Conservation (phyloP, 352 stramenopile species). For the Phytophthora capsici region DNA sequence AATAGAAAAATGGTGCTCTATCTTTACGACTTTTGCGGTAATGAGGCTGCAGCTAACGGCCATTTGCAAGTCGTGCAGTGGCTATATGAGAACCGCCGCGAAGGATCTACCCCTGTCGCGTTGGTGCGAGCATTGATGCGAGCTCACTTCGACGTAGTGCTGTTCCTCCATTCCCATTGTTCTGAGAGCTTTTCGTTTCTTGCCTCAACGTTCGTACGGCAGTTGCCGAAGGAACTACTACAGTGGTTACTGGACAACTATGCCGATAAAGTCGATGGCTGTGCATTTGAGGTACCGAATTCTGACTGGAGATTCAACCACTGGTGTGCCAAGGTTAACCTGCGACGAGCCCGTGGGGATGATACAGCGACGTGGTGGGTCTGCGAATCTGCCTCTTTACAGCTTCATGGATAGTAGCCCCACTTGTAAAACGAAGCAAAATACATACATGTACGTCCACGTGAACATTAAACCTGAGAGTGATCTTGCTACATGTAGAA, state of each 20-base stretch:
- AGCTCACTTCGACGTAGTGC: conserved; percentile 26
- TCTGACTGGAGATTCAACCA: conserved; percentile 28
- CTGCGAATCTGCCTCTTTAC: background rate
- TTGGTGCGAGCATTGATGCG: conserved; percentile 14
- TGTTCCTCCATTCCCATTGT: conserved; percentile 15
- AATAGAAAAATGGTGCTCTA: too few relatives aligned
- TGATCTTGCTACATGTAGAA: too few relatives aligned
- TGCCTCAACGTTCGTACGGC: conserved; percentile 5
- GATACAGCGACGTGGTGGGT: conserved; percentile 18
- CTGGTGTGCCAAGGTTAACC: conserved; percentile 19
- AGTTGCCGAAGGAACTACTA: conserved; percentile 18
- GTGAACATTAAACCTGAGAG: too few relatives aligned
- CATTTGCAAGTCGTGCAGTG: conserved; percentile 21
- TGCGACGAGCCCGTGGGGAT: conserved; percentile 6
- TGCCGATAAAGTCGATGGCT: conserved; percentile 17
- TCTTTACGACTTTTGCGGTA: too few relatives aligned
- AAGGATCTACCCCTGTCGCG: conserved; percentile 9
- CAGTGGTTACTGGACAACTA: conserved; percentile 25
- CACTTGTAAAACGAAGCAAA: too few relatives aligned
- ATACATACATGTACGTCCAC: too few relatives aligned
- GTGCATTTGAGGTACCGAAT: conserved; percentile 26
- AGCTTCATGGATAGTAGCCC: too few relatives aligned
- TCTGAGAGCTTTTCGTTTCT: conserved; percentile 13
- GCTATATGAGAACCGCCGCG: conserved; percentile 11
- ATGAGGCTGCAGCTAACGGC: conserved; percentile 24